These are phyloP conservation scores for Schoenoplectus tabernaemontani DNA, from an alignment of 202 grass and related monocot species.

Conservation along the genomic window DNA sequence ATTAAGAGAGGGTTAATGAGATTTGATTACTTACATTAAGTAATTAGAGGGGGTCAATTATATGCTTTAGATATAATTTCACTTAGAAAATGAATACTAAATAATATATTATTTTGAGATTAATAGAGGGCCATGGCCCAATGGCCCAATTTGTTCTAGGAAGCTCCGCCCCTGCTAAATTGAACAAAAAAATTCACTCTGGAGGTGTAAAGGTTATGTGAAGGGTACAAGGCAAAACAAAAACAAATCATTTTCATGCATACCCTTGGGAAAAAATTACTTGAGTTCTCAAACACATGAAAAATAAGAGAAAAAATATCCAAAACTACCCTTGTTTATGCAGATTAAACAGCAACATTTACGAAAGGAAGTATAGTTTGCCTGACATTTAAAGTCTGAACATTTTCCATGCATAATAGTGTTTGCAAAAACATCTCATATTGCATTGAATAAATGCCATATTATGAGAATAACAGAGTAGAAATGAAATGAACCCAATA, in stretches of 20 bases:
- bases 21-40: no score
- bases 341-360: not conserved
- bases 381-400: not conserved
- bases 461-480: not conserved
- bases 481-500: not conserved
- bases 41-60: no score
- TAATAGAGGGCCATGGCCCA: no score
- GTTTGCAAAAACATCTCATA: not conserved
- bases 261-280: not conserved
- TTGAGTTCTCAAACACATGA: no score
- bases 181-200: constrained; percentile 2
- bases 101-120: no score
- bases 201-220: not conserved
- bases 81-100: no score
- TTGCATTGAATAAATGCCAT: not conserved
- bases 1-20: no score
- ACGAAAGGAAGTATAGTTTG: not conserved
- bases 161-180: no score
- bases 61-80: no score
- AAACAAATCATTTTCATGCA: not conserved
- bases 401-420: not conserved
- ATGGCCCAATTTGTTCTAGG: no score
- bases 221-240: not conserved
- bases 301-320: no score
- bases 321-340: not conserved